A percentile compares a stretch with the other conserved stretches of the same genome.
Conservation (phyloP, 75 land plant genomes). For the Ceratopteris richardii region DNA sequence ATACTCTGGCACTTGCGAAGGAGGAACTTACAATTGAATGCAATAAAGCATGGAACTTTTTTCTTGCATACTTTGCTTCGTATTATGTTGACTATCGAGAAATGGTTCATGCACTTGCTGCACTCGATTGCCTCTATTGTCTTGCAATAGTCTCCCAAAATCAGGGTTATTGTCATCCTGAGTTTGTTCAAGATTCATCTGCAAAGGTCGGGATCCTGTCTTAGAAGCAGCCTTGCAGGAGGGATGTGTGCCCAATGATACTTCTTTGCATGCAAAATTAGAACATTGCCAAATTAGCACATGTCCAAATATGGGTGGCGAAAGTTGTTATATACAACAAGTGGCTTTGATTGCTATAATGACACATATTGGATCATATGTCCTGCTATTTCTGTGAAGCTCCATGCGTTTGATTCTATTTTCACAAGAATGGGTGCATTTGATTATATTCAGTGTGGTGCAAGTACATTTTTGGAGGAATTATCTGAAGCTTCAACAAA, state of each 20-base stretch:
- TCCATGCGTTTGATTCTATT: constrained; percentile 84
- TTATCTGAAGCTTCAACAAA: too few relatives aligned
- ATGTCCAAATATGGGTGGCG: constrained; percentile 99
- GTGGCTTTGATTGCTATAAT: constrained; percentile 90
- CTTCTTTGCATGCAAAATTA: constrained; percentile 48
- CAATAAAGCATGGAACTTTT: constrained; percentile 59
- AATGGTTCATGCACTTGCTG: constrained; percentile 81
- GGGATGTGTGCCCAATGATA: constrained; percentile 91
- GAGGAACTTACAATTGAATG: constrained; percentile 66
- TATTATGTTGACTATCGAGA: constrained; percentile 78
- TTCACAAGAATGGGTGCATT: too few relatives aligned
- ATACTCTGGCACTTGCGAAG: constrained; percentile 62
- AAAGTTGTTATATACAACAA: constrained; percentile 99
- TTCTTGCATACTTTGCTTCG: constrained; percentile 53
- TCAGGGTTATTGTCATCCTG: constrained; percentile 83
- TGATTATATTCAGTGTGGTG: too few relatives aligned
- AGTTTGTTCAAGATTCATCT: constrained; percentile 59
- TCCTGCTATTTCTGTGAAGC: constrained; percentile 81
- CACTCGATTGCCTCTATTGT: constrained; percentile 83
- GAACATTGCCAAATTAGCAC: constrained; percentile 82
- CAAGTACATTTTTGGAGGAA: too few relatives aligned
- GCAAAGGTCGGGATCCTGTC: constrained; percentile 47
- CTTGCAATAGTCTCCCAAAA: constrained; percentile 81
- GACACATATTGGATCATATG: constrained; percentile 99
- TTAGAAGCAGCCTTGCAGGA: constrained; percentile 67